Conservation (phyloP, 176 grass and related monocot genomes). For the Luzula sylvatica region DNA sequence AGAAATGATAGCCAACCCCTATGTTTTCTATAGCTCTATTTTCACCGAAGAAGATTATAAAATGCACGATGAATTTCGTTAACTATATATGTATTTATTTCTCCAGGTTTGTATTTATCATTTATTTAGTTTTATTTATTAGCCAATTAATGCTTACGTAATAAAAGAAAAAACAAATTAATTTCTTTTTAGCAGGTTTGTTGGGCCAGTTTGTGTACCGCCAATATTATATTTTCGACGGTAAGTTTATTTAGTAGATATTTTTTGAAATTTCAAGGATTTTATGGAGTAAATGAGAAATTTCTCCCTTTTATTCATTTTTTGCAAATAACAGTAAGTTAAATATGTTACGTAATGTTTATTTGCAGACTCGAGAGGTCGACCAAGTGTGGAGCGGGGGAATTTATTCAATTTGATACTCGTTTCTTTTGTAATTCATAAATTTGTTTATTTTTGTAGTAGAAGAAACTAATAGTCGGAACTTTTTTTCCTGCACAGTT, state of each 20-base stretch:
- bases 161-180: too few species aligned
- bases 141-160: too few species aligned
- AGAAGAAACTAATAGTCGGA: slow-evolving; percentile 14
- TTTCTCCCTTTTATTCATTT: too few species aligned
- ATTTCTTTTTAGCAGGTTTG: slow-evolving; percentile 6
- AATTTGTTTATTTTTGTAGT: slow-evolving; percentile 24
- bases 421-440: slow-evolving; percentile 10
- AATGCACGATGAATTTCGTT: slow-evolving; percentile 81
- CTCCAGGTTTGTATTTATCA: slow-evolving; percentile 10
- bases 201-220: background rate
- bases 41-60: slow-evolving; percentile 76
- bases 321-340: too few species aligned
- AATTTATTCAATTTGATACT: background rate
- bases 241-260: slow-evolving; percentile 12
- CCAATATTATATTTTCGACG: background rate
- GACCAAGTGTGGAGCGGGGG: background rate
- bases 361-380: slow-evolving; percentile 10
- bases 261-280: background rate
- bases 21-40: slow-evolving; percentile 78
- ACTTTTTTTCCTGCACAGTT: slow-evolving; percentile 6
- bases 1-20: slow-evolving; percentile 93
- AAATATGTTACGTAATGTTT: background rate
- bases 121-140: background rate
- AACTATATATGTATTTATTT: slow-evolving; percentile 24
- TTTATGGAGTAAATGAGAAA: too few species aligned